A percentile compares a stretch with the other conserved stretches of the same genome.
Evolutionary conservation across 805 yeast genomes (phyloP).

Genomic region (Lachancea fermentati): DNA sequence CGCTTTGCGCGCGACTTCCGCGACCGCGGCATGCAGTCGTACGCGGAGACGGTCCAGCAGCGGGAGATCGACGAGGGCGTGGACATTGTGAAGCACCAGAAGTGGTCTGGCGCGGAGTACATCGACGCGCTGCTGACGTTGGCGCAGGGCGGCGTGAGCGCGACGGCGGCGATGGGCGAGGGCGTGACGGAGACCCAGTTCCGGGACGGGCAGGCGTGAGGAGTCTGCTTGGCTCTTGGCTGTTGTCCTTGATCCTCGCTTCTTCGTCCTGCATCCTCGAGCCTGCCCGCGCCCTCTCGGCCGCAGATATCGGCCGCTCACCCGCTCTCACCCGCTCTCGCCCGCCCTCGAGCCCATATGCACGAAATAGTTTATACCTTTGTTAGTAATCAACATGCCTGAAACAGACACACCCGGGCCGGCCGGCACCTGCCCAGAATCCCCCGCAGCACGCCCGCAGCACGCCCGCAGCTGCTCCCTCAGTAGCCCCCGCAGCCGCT

Average conservation of each 20-base stretch:
- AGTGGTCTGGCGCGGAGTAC: constrained; percentile 98
- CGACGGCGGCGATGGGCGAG: constrained; percentile 97
- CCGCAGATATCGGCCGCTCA: too few species aligned
- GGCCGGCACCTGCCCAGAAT: too few species aligned
- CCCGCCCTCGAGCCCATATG: neutral
- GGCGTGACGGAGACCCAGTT: constrained; percentile 98
- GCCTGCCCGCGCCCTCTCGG: too few species aligned
- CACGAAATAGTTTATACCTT: neutral
- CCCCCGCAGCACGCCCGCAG: too few species aligned
- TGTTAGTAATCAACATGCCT: neutral
- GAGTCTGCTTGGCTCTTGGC: neutral
- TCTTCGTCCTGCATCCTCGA: too few species aligned
- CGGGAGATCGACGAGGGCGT: constrained; percentile 84
- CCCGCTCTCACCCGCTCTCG: neutral
- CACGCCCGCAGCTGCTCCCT: too few species aligned
- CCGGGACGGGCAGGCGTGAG: constrained; percentile 34
- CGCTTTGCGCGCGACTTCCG: constrained; percentile 75
- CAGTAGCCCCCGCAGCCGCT: too few species aligned
- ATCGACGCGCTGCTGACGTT: constrained; percentile 84
- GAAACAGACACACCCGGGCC: too few species aligned
- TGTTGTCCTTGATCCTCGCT: too few species aligned
- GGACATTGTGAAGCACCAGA: constrained; percentile 95
- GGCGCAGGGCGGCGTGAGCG: constrained; percentile 89
- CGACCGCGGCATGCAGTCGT: constrained; percentile 89
- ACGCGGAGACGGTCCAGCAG: constrained; percentile 81